Percentiles rank a stretch among this genome's conserved stretches.
Evolutionary conservation across 2,329 filamentous ascomycete genomes (phyloP).

Genomic region (Setomelanomma holmii): DNA sequence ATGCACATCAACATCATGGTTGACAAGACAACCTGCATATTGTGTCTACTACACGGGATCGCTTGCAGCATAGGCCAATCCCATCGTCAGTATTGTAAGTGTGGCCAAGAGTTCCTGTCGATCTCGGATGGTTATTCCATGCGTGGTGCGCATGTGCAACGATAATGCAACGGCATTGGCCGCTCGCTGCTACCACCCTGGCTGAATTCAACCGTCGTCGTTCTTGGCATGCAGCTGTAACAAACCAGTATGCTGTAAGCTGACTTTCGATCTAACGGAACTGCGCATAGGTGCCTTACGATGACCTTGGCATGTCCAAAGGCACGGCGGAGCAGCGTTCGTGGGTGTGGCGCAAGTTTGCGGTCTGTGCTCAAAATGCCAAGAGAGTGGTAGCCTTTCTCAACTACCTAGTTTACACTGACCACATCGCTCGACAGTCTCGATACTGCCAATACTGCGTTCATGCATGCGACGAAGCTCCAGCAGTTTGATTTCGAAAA

Average conservation of each 20-base stretch:
- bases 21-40: background rate
- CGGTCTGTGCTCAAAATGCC: too few species aligned
- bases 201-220: background rate
- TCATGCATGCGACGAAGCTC: too few species aligned
- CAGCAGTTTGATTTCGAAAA: too few species aligned
- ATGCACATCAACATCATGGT: conserved; percentile 5
- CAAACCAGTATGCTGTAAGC: too few species aligned
- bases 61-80: background rate
- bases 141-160: conserved; percentile 18
- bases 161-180: conserved; percentile 13
- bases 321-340: background rate
- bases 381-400: too few species aligned
- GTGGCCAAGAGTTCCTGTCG: conserved; percentile 14
- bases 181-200: background rate
- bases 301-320: background rate
- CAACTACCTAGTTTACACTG: too few species aligned
- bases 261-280: too few species aligned
- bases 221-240: background rate
- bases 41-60: background rate
- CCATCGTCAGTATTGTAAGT: conserved; percentile 12
- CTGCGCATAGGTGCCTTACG: too few species aligned
- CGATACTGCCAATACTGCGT: too few species aligned
- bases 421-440: too few species aligned
- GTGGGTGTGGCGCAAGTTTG: too few species aligned
- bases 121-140: conserved; percentile 15